A percentile compares a stretch with the other conserved stretches of the same genome.
Conservation (phyloP, 148 eudicot genomes). For the Gaultheria prostrata region DNA sequence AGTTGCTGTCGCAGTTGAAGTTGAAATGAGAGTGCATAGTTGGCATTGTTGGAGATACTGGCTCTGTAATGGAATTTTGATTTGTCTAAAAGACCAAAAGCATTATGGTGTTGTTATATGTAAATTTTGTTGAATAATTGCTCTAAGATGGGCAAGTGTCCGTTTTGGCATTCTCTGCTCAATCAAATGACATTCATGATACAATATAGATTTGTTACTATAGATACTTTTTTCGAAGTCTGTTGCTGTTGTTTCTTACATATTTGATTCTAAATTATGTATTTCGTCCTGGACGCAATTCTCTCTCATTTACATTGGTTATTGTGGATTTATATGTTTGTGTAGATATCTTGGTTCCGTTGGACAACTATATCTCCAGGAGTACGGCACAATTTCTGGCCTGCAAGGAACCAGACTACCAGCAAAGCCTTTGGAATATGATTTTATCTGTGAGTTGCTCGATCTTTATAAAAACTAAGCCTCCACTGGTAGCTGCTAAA, state of each 20-base stretch:
- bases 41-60: too few species aligned
- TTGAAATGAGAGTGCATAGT: too few species aligned
- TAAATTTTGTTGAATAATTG: too few species aligned
- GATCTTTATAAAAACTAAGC: neutral
- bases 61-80: too few species aligned
- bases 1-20: too few species aligned
- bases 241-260: neutral
- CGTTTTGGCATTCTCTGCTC: too few species aligned
- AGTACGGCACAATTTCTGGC: slow-evolving; percentile 79
- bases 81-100: too few species aligned
- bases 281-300: slow-evolving; percentile 8
- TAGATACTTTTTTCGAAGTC: too few species aligned
- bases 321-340: slow-evolving; percentile 24
- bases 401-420: slow-evolving; percentile 96
- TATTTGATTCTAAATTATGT: neutral
- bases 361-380: slow-evolving; percentile 93
- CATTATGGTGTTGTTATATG: too few species aligned
- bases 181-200: too few species aligned
- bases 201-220: too few species aligned
- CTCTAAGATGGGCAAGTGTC: too few species aligned
- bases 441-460: slow-evolving; percentile 68
- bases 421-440: slow-evolving; percentile 94
- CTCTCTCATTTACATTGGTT: slow-evolving; percentile 11
- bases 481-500: neutral
- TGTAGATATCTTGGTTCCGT: slow-evolving; percentile 90